phyloP scores from a whole-genome alignment of 805 yeast genomes.

The Debaryomyces tyrocola region DNA sequence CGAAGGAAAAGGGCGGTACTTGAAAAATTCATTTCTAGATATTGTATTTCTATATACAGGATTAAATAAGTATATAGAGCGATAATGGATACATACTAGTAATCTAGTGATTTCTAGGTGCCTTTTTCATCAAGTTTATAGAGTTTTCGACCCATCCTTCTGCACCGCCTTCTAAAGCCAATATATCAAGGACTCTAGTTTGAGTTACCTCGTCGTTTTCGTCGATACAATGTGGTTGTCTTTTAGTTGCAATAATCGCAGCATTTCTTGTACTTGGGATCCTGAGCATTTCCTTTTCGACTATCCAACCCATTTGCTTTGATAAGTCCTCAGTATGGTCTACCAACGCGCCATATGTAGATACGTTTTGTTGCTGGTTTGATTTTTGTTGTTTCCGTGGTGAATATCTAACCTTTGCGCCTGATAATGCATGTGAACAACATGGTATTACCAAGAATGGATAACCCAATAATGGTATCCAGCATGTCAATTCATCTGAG shows the following conservation, averaged over 20 bases:
- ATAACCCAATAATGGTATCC: slow-evolving; percentile 86
- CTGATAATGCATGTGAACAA: slow-evolving; percentile 85
- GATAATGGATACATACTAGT: background rate
- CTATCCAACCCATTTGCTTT: slow-evolving; percentile 73
- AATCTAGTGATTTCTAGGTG: slow-evolving; percentile 67
- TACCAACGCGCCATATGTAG: slow-evolving; percentile 83
- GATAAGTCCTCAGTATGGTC: slow-evolving; percentile 80
- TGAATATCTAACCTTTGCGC: slow-evolving; percentile 64
- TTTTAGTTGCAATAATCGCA: slow-evolving; percentile 72
- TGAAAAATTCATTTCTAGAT: background rate
- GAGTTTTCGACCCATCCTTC: slow-evolving; percentile 87
- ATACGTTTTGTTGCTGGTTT: slow-evolving; percentile 26
- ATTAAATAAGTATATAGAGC: background rate
- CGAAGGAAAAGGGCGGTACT: background rate
- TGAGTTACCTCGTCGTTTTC: slow-evolving; percentile 33
- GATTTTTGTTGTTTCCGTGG: slow-evolving; percentile 17
- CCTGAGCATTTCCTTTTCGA: slow-evolving; percentile 81
- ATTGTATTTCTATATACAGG: background rate
- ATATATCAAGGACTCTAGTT: slow-evolving; percentile 53
- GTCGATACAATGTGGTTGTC: slow-evolving; percentile 17
- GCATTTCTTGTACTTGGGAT: slow-evolving; percentile 95
- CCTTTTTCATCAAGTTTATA: slow-evolving; percentile 64
- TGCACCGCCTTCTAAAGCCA: slow-evolving; percentile 83
- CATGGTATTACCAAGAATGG: slow-evolving; percentile 95
- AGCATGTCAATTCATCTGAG: slow-evolving; percentile 91